phyloP scores from a whole-genome alignment of 106 monocot species.

The Gastrodia elata region DNA sequence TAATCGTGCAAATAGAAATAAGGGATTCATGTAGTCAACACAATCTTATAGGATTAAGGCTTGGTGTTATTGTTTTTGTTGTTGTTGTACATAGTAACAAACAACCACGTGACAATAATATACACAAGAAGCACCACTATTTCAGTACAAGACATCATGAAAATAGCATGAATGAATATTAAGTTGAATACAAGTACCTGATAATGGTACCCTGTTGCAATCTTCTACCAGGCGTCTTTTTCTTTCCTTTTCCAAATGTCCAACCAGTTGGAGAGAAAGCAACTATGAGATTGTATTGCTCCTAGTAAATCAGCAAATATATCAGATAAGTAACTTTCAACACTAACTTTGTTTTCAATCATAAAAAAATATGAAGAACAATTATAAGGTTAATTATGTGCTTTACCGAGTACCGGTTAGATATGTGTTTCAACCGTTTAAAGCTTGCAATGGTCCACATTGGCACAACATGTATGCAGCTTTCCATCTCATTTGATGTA shows the following conservation, averaged over 20 bases:
- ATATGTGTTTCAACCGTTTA: constrained; percentile 84
- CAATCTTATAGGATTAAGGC: too few relatives aligned
- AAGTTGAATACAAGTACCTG: constrained; percentile 32
- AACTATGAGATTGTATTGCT: constrained; percentile 76
- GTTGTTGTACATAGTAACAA: too few relatives aligned
- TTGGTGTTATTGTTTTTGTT: too few relatives aligned
- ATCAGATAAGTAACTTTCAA: background rate
- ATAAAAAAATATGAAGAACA: background rate
- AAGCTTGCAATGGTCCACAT: constrained; percentile 98
- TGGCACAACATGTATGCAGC: constrained; percentile 91
- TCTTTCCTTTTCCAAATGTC: constrained; percentile 87
- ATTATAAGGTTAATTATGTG: background rate
- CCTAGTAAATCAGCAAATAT: constrained; percentile 22
- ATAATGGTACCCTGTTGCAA: constrained; percentile 93
- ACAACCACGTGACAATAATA: background rate
- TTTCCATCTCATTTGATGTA: constrained; percentile 79
- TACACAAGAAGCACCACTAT: background rate
- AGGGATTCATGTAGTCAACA: too few relatives aligned
- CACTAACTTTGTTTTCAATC: background rate
- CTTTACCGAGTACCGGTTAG: constrained; percentile 74
- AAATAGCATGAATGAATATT: background rate
- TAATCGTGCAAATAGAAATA: too few relatives aligned
- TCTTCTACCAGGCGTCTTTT: constrained; percentile 71
- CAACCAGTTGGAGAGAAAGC: constrained; percentile 97
- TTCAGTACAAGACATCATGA: background rate